Conservation (phyloP, 352 stramenopile species). For the Pythium phragmitis region DNA sequence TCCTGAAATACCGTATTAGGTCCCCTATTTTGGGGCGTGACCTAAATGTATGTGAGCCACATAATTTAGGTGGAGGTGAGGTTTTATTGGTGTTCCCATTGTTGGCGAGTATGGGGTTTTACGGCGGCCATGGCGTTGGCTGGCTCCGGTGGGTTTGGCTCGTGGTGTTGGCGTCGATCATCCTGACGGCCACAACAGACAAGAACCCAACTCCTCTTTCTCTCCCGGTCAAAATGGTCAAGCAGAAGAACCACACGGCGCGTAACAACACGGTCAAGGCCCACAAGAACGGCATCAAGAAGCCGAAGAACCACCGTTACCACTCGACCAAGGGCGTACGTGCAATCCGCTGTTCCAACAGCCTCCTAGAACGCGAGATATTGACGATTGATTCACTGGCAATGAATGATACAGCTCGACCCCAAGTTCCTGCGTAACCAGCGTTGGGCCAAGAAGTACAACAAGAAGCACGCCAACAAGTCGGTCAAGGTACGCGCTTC, state of each 20-base stretch:
- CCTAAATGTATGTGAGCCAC: conserved; percentile 3
- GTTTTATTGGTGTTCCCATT: conserved; percentile 2
- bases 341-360: conserved; percentile 15
- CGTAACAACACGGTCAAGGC: conserved; percentile 98
- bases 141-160: conserved; percentile 23
- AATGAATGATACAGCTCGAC: conserved; percentile 73
- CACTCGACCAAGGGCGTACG: conserved; percentile 92
- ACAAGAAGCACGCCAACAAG: conserved; percentile 87
- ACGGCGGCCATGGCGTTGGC: conserved; percentile 4
- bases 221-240: conserved; percentile 71
- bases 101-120: conserved; percentile 5
- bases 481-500: conserved; percentile 30
- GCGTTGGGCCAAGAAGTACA: conserved; percentile 98
- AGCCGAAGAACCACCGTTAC: conserved; percentile 95
- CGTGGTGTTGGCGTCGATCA: conserved; percentile 8
- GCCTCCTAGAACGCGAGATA: not conserved
- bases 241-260: conserved; percentile 98
- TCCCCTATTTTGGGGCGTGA: no score
- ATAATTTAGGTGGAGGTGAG: not conserved
- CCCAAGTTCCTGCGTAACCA: conserved; percentile 98
- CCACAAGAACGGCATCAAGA: conserved; percentile 97
- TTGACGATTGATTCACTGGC: conserved; percentile 9
- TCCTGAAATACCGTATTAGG: not conserved
- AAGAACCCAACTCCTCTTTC: conserved; percentile 28
- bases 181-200: conserved; percentile 3